Evolutionary conservation across 345 rosid species (phyloP), one percentile per base, ranked within the genome.

Genomic region (Populus alba): DNA sequence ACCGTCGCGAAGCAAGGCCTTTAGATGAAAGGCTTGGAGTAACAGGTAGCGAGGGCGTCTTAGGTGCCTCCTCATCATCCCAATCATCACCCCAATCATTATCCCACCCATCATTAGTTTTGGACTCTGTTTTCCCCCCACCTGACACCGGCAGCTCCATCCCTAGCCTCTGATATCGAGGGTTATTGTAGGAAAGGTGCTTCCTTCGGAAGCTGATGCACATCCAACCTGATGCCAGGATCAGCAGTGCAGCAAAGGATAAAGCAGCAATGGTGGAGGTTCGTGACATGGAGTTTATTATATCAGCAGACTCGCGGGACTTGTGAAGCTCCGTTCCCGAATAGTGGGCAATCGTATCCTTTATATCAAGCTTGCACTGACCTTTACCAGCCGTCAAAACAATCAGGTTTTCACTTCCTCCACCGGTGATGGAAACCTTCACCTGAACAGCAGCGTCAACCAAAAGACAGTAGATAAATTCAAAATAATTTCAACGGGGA

Each of bases 51-150:
- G 92, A 71, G 0, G 97, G 92, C 18, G 97, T 86, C 82, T 79
- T 80, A 0, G 91, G 91, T 22, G 92, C 91, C 79, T 94, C 95
- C 79, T 92, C 95, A 7, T 90, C 96, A 3, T 81, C 97, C 97
- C 95, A 94, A 81, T 81, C 88, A 80, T 94, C 91, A 70, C 87
- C 92, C 97, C 97, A 94, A n/a, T 82, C 85, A 78, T 87, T 84
- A 72, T 94, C 86, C 95, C 97, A 92, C 61, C 90, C 95, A n/a
- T 89, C 90, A 69, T 78, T 73, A 27, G n/a, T 47, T 39, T 81
- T 85, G 0, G 74, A 70, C 15, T 86, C 90, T 43, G 83, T n/a
- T 71, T 83, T 85, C 29, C 15, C 59, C 10, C 75, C 62, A 33
- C 25, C 80, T 0, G 90, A 81, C 37, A 88, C 83, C 3, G 97